phyloP scores from a whole-genome alignment of 2,329 filamentous ascomycete genomes.

The Malbranchea zuffiana region DNA sequence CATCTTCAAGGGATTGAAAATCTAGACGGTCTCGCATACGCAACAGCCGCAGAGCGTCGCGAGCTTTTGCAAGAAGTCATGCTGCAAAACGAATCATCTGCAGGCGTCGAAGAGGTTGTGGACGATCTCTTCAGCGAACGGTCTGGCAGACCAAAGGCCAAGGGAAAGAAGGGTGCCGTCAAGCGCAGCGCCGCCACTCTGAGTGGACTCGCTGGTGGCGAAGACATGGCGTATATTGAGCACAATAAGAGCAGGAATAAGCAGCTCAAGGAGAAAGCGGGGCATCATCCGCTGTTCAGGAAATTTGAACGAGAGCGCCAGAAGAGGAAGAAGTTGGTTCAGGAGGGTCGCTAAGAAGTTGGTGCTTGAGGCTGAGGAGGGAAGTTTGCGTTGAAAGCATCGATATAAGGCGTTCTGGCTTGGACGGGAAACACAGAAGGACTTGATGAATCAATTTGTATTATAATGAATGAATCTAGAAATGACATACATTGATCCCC shows the following conservation, averaged over 20 bases:
- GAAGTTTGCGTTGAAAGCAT: too few relatives aligned
- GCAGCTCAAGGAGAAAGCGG: conserved; percentile 51
- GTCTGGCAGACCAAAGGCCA: conserved; percentile 33
- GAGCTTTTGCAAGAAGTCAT: conserved; percentile 83
- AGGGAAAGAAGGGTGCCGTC: conserved; percentile 43
- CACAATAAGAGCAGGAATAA: conserved; percentile 65
- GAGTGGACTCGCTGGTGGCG: conserved; percentile 75
- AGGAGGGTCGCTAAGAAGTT: conserved; percentile 4
- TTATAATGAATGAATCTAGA: too few relatives aligned
- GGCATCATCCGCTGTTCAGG: conserved; percentile 53
- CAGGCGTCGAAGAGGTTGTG: conserved; percentile 57
- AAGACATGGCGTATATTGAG: conserved; percentile 94
- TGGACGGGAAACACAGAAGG: too few relatives aligned
- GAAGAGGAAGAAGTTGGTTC: conserved; percentile 40
- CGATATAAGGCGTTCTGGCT: too few relatives aligned
- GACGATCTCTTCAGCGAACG: conserved; percentile 56
- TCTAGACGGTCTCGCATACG: conserved; percentile 68
- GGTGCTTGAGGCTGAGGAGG: too few relatives aligned
- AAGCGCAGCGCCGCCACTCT: conserved; percentile 75
- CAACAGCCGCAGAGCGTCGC: conserved; percentile 64
- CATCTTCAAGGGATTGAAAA: conserved; percentile 84
- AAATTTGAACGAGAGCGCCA: conserved; percentile 54
- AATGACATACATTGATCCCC: too few relatives aligned
- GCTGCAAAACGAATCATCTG: conserved; percentile 68
- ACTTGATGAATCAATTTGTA: too few relatives aligned